Conservation (phyloP, 2,329 filamentous ascomycete genomes). For the Pyrenophora tritici-repentis region DNA sequence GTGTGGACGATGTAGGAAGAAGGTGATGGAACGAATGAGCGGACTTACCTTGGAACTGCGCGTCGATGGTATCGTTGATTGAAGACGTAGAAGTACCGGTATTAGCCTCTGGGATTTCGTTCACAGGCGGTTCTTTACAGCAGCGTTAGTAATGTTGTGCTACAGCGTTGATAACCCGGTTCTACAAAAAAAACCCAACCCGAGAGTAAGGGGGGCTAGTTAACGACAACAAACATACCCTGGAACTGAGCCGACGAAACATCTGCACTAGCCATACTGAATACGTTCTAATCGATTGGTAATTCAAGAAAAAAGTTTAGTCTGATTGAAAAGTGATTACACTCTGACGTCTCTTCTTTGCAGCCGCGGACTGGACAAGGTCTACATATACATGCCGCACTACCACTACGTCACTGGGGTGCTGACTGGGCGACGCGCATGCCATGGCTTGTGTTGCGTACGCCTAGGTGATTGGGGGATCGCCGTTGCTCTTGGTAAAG, state of each 20-base stretch:
- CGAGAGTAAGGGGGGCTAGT: too few relatives aligned
- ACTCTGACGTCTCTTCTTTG: neutral
- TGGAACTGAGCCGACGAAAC: conserved; percentile 12
- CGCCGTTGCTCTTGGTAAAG: neutral
- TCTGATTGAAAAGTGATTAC: neutral
- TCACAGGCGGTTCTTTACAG: conserved; percentile 6
- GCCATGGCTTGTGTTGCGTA: conserved; percentile 11
- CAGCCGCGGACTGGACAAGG: neutral
- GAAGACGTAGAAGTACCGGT: neutral
- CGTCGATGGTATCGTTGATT: neutral
- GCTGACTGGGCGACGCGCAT: conserved; percentile 8
- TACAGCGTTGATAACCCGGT: neutral
- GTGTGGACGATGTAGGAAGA: too few relatives aligned
- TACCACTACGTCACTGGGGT: conserved; percentile 16
- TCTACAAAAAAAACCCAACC: too few relatives aligned
- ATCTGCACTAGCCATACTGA: conserved; percentile 6
- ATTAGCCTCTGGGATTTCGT: conserved; percentile 3
- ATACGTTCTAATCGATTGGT: neutral
- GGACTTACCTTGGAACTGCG: conserved; percentile 16
- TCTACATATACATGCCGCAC: conserved; percentile 5
- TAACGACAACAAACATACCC: conserved; percentile 2
- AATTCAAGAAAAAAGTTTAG: neutral
- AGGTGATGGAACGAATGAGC: neutral
- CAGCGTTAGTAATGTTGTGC: neutral
- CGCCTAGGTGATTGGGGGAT: conserved; percentile 12